These are phyloP conservation scores for Sporothrix variecibatus DNA, from an alignment of 2,329 filamentous ascomycete genomes.

Conservation along the genomic window DNA sequence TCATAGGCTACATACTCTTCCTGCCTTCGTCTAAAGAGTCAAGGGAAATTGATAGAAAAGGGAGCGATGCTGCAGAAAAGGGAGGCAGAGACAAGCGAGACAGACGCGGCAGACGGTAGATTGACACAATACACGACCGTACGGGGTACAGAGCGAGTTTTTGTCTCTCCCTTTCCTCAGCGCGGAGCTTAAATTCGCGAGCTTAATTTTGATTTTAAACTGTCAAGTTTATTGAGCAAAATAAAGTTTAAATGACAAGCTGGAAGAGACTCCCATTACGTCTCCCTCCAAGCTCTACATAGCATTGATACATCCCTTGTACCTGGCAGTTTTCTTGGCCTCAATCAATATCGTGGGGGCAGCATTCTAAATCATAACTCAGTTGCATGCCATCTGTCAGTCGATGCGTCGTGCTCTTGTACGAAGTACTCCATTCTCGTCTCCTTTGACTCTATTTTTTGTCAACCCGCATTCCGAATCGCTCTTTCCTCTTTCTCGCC, in stretches of 20 bases:
- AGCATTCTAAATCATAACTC: not conserved
- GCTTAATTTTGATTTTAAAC: not conserved
- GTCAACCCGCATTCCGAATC: not conserved
- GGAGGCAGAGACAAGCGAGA: not conserved
- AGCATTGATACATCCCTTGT: not conserved
- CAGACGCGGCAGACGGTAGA: not conserved
- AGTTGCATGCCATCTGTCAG: not conserved
- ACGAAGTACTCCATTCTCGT: not conserved
- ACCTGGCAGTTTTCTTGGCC: not conserved
- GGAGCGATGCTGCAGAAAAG: constrained; percentile 7
- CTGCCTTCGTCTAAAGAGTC: constrained; percentile 4
- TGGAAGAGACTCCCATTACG: not conserved
- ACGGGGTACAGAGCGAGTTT: not conserved
- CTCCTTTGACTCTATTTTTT: not conserved
- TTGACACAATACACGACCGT: not conserved
- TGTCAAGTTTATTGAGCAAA: not conserved
- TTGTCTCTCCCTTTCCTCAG: not conserved
- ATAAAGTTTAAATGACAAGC: not conserved
- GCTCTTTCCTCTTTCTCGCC: not conserved
- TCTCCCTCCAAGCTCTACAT: not conserved
- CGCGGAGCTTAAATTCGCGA: not conserved
- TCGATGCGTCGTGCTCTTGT: not conserved
- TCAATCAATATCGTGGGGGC: not conserved
- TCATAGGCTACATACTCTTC: no score
- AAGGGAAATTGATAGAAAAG: not conserved